Evolutionary conservation across 441 rosid genomes (phyloP).

Genomic region (Sinapis alba): DNA sequence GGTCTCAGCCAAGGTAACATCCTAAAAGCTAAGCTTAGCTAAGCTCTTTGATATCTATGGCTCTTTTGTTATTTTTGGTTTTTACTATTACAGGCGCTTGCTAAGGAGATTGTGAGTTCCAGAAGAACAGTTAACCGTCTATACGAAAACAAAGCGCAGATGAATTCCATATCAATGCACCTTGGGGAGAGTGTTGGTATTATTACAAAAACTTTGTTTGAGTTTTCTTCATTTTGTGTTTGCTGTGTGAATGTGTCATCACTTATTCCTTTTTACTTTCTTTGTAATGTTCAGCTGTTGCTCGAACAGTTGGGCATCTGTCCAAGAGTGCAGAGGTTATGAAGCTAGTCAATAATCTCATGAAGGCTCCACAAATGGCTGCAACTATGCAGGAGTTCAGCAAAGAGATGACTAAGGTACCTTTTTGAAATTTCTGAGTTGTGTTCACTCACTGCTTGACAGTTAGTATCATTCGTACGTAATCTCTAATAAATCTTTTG

Average conservation of each 20-base stretch:
- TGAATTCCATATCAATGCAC: slow-evolving; percentile 96
- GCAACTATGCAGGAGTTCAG: slow-evolving; percentile 90
- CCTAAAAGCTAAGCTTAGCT: background rate
- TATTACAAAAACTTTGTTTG: slow-evolving; percentile 31
- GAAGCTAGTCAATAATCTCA: slow-evolving; percentile 92
- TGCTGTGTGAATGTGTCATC: no score
- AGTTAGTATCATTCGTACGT: background rate
- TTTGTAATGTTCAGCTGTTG: slow-evolving; percentile 66
- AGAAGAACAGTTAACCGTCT: slow-evolving; percentile 83
- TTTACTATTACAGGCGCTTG: slow-evolving; percentile 88
- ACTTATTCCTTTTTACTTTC: background rate
- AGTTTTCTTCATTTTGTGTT: slow-evolving; percentile 7
- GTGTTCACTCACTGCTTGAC: background rate
- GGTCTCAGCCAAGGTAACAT: slow-evolving; percentile 77
- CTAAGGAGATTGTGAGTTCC: slow-evolving; percentile 79
- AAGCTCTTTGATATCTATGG: no score
- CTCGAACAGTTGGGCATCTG: slow-evolving; percentile 88
- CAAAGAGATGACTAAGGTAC: slow-evolving; percentile 94
- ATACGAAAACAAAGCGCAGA: slow-evolving; percentile 86
- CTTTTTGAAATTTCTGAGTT: background rate
- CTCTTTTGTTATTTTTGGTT: no score
- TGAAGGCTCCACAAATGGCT: slow-evolving; percentile 96
- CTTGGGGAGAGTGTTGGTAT: slow-evolving; percentile 97
- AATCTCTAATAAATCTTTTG: background rate
- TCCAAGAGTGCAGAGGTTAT: slow-evolving; percentile 94